Evolutionary conservation across 805 yeast genomes (phyloP), one percentile per base, ranked within the genome.

Genomic region (Yamadazyma takamatsuzukensis): DNA sequence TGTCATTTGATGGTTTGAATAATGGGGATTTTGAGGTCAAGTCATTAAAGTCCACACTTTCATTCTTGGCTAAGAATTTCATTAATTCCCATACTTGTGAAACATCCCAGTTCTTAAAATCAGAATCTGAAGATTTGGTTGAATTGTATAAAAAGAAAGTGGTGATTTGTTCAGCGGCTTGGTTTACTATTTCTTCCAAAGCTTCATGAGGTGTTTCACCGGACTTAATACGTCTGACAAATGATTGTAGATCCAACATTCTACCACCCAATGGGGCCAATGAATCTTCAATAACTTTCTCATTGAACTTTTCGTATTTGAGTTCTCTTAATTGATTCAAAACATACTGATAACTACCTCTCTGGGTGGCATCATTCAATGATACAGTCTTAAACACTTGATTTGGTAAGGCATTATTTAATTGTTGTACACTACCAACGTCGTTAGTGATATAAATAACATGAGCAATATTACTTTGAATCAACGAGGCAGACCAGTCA

Each of bases 11-110:
- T 14, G 76, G 57, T 39, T 75, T 78, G 53, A 83, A 81, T 25
- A 83, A 53, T 10, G 87, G 80, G 25, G 71, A 64, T 35, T 70
- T 67, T 7, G 22, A 19, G 23, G 71, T 67, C 21, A 83, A 59
- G 4, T 79, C 78, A 21, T 69, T 64, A 47, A 64, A 80, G 1
- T 61, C 44, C 3, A 84, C 58, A 3, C 49, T 44, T 0, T 74
- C 76, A 0, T 60, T 47, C 7, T 60, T 54, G 1, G 87, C 74
- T 23, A 93, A 66, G 23, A 71, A 39, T 46, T 81, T 82, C 47
- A 90, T 77, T 15, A 93, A 51, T 15, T 70, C 75, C 97, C 98
- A 93, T 0, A 87, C 93, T 51, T 90, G 96, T 1, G 94, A 84
- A 10, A 81, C 63, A 16, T 74, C 72, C 69, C 89, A 77, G 10